Evolutionary conservation across 495 filamentous ascomycete species (phyloP).

Genomic region (Penicillium odoratum): DNA sequence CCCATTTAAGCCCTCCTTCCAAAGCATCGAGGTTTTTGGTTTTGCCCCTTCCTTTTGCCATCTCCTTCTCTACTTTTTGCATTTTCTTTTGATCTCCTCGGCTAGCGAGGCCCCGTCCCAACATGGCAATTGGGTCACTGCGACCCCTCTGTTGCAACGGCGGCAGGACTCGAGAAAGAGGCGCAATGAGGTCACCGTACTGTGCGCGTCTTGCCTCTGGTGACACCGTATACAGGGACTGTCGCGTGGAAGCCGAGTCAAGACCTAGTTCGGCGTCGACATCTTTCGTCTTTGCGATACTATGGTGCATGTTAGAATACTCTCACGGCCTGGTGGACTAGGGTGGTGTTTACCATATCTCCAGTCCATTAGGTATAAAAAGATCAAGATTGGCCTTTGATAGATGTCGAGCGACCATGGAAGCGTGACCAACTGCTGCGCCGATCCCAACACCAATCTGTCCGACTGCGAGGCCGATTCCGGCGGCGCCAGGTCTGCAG

Average conservation of each 20-base stretch:
- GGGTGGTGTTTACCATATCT: not conserved
- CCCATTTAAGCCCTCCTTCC: conserved; percentile 7
- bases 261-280: conserved; percentile 1
- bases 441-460: conserved; percentile 5
- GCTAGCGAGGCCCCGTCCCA: conserved; percentile 4
- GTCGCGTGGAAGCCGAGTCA: not conserved
- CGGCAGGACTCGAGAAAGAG: conserved; percentile 4
- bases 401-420: not conserved
- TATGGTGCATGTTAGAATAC: not conserved
- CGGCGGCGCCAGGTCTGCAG: conserved; percentile 3
- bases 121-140: conserved; percentile 4
- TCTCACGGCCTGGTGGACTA: too few species aligned
- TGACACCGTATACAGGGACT: not conserved
- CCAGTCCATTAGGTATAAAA: not conserved
- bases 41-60: not conserved
- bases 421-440: conserved; percentile 3
- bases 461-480: not conserved
- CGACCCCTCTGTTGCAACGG: conserved; percentile 2
- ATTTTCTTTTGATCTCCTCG: conserved; percentile 4
- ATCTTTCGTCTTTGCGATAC: conserved; percentile 6
- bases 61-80: conserved; percentile 2
- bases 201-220: conserved; percentile 1
- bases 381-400: conserved; percentile 4
- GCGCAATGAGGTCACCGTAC: not conserved
- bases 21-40: conserved; percentile 1